phyloP scores from a whole-genome alignment of 768 basidiomycete genomes.

The Pleurotus pulmonarius region DNA sequence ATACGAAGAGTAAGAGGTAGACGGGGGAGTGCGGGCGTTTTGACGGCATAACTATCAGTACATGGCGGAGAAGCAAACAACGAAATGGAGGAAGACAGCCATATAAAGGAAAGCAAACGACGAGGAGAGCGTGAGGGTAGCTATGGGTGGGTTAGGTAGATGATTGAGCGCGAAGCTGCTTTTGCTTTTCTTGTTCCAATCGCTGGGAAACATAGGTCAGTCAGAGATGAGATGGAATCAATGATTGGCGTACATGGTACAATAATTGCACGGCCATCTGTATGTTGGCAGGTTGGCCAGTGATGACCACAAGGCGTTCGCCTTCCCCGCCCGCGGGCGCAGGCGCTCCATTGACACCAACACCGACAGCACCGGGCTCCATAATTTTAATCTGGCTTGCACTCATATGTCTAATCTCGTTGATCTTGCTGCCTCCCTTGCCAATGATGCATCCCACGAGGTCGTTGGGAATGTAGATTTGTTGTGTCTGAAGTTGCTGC shows the following conservation, averaged over 20 bases:
- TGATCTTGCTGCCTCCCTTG: conserved; percentile 97
- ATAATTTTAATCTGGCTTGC: conserved; percentile 97
- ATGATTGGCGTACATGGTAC: conserved; percentile 62
- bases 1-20: not conserved
- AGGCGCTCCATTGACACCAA: conserved; percentile 66
- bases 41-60: not conserved
- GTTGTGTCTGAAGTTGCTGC: conserved; percentile 87
- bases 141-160: conserved; percentile 9
- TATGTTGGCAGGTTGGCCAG: conserved; percentile 91
- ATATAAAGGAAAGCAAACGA: not conserved
- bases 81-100: not conserved
- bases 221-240: conserved; percentile 7
- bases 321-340: conserved; percentile 74
- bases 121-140: not conserved
- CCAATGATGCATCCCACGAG: conserved; percentile 97
- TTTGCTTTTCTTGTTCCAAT: conserved; percentile 87
- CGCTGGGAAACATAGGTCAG: conserved; percentile 41
- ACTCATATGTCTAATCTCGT: conserved; percentile 95
- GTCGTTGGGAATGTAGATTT: conserved; percentile 98
- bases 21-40: not conserved
- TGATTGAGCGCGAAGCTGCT: conserved; percentile 53
- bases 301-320: conserved; percentile 93
- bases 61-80: not conserved
- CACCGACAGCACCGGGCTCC: conserved; percentile 85
- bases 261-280: conserved; percentile 94